phyloP scores from a whole-genome alignment of 1,139 yeast species.

The Blastobotrys raffinosifermentans region DNA sequence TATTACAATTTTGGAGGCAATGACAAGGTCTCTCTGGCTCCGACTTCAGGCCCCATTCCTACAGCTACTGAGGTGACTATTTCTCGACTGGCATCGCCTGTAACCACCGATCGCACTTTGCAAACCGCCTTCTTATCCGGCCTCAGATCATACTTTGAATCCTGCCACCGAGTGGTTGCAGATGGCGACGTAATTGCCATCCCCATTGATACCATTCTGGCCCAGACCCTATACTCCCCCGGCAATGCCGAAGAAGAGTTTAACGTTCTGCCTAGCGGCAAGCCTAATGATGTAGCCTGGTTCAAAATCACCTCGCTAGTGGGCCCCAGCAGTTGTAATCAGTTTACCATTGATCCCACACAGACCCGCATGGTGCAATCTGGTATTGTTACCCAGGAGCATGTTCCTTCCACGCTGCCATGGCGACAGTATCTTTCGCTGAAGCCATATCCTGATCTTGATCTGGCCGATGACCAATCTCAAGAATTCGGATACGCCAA shows the following conservation, averaged over 20 bases:
- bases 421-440: constrained; percentile 50
- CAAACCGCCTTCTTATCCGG: constrained; percentile 63
- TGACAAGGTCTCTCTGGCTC: constrained; percentile 3
- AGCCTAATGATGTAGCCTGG: constrained; percentile 80
- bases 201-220: constrained; percentile 64
- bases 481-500: constrained; percentile 44
- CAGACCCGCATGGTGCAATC: constrained; percentile 64
- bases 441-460: constrained; percentile 33
- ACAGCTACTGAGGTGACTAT: constrained; percentile 49
- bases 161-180: constrained; percentile 50
- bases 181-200: constrained; percentile 69
- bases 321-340: constrained; percentile 37
- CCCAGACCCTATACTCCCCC: constrained; percentile 51
- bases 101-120: constrained; percentile 58
- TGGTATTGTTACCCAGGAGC: constrained; percentile 40
- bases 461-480: constrained; percentile 8
- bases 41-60: constrained; percentile 24
- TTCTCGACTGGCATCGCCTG: constrained; percentile 64
- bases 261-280: constrained; percentile 45
- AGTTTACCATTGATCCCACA: constrained; percentile 47
- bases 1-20: constrained; percentile 45
- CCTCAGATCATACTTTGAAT: constrained; percentile 57
- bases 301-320: constrained; percentile 51
- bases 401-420: constrained; percentile 40
- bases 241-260: constrained; percentile 22